phyloP scores from a whole-genome alignment of 345 rosid species.

The Microthlaspi erraticum region DNA sequence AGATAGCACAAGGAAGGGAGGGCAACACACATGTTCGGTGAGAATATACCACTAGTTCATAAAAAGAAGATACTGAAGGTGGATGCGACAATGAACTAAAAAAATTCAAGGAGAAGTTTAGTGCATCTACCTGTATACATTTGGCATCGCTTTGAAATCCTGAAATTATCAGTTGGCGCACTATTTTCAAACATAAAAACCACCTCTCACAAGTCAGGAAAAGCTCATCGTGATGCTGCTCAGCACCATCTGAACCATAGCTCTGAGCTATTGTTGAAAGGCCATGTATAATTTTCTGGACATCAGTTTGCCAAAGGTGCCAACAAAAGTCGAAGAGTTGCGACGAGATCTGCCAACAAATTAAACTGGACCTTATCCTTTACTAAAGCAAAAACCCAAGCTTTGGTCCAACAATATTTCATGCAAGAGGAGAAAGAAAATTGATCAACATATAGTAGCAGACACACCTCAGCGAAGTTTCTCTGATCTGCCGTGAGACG shows the following conservation, averaged over 20 bases:
- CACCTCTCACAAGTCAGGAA: conserved; percentile 89
- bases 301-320: conserved; percentile 97
- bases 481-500: conserved; percentile 89
- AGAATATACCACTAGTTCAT: conserved; percentile 24
- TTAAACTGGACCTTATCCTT: conserved; percentile 39
- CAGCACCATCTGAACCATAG: conserved; percentile 57
- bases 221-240: conserved; percentile 79
- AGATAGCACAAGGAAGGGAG: conserved; percentile 13
- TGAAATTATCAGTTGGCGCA: conserved; percentile 80
- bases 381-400: conserved; percentile 31
- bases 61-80: conserved; percentile 23
- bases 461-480: conserved; percentile 75
- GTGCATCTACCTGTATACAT: conserved; percentile 66
- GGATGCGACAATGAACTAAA: conserved; percentile 14
- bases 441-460: conserved; percentile 18
- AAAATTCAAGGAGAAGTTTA: conserved; percentile 4
- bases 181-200: conserved; percentile 86
- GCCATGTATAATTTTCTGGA: conserved; percentile 77
- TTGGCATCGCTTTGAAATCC: conserved; percentile 92
- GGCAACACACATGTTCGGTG: neutral
- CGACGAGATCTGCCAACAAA: conserved; percentile 80
- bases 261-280: conserved; percentile 67
- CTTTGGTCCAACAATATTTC: conserved; percentile 13
- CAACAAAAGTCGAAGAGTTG: conserved; percentile 85
- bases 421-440: conserved; percentile 19